These are phyloP conservation scores for Yamadazyma endophytica DNA, from an alignment of 805 yeast genomes.

Conservation along the genomic window DNA sequence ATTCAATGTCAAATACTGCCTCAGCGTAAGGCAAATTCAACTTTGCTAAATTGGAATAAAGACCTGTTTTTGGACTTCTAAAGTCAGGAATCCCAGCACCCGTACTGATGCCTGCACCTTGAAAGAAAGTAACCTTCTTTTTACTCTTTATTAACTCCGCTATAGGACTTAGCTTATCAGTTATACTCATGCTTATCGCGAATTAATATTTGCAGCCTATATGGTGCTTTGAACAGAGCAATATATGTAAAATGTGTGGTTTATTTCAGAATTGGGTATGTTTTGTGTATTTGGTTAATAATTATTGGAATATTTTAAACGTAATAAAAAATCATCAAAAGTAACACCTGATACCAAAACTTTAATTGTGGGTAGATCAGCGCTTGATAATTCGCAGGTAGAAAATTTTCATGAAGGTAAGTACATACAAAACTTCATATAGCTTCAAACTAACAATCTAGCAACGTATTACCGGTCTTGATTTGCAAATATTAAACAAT, in stretches of 20 bases:
- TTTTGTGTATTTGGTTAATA: no score
- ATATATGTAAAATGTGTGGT: no score
- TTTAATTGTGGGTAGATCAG: no score
- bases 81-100: slow-evolving; percentile 95
- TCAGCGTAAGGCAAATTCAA: slow-evolving; percentile 86
- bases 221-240: no score
- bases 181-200: no score
- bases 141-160: slow-evolving; percentile 26
- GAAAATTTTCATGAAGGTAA: slow-evolving; percentile 13
- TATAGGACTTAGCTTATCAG: slow-evolving; percentile 20
- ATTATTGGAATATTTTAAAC: no score
- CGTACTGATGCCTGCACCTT: slow-evolving; percentile 95
- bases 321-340: no score
- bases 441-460: slow-evolving; percentile 20
- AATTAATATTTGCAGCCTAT: no score
- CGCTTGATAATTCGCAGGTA: no score
- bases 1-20: slow-evolving; percentile 91
- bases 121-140: slow-evolving; percentile 57
- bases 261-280: no score
- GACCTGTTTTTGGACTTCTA: slow-evolving; percentile 84
- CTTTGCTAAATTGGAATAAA: slow-evolving; percentile 73
- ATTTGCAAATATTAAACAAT: slow-evolving; percentile 62
- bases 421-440: slow-evolving; percentile 3
- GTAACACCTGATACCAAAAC: no score
- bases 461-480: slow-evolving; percentile 86